These are phyloP conservation scores for Pythium coloratum DNA, from an alignment of 352 stramenopile genomes.

Conservation along the genomic window DNA sequence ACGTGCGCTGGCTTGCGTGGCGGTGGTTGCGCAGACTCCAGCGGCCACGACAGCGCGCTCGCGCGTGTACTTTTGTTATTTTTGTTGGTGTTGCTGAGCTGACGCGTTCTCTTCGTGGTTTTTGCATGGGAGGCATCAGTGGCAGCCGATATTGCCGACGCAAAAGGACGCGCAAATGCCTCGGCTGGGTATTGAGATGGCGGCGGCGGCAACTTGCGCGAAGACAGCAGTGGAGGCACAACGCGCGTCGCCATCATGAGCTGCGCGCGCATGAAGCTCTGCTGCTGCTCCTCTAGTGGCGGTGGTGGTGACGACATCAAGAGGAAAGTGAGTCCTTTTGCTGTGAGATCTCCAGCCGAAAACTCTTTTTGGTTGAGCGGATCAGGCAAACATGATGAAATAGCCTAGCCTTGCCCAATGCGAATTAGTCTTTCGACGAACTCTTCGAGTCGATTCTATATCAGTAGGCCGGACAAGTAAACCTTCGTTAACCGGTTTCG, in stretches of 20 bases:
- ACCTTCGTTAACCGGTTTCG: background rate
- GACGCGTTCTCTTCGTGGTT: background rate
- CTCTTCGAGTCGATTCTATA: background rate
- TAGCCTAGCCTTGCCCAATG: background rate
- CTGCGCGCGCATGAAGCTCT: constrained; percentile 3
- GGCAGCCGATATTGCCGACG: background rate
- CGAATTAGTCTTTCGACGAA: background rate
- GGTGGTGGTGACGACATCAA: background rate
- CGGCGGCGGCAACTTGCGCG: background rate
- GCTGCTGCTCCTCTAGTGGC: background rate
- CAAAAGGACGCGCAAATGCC: background rate
- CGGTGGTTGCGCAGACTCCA: background rate
- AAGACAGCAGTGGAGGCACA: background rate
- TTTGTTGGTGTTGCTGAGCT: background rate
- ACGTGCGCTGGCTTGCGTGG: background rate
- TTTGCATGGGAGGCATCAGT: background rate
- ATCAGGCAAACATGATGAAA: background rate
- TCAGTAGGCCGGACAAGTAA: background rate
- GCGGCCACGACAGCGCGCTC: background rate
- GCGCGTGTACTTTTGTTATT: background rate
- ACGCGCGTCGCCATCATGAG: constrained; percentile 3
- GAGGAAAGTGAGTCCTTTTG: no score
- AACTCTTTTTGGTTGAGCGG: no score
- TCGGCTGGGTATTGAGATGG: background rate
- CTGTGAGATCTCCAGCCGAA: no score